Base-by-base conservation (phyloP, 768 basidiomycete genomes). In the Boletus patriciae region DNA sequence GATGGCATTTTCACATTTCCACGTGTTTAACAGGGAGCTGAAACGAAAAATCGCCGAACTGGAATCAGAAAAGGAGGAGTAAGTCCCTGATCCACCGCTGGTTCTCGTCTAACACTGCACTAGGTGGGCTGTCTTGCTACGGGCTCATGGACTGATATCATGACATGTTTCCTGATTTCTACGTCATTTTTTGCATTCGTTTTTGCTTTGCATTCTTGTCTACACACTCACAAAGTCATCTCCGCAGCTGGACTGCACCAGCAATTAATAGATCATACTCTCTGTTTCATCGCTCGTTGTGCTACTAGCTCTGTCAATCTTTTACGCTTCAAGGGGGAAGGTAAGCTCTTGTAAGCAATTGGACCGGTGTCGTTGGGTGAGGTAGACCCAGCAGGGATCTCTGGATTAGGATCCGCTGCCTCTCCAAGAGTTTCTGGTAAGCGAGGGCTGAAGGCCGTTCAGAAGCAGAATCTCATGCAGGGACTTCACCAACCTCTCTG, bases 21-120 rank as follows among this genome's bases (percentile, higher is more conserved):
- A 64, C 6, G 34, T 31, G 6, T 49, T 55, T 41, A 12, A 19
- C 63, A 92, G 91, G 44, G 79, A 84, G 71, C 72, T 93, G 34
- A 90, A 86, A 70, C 82, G 84, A 58, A 83, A 80, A 57, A 66
- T 94, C 50, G 80, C 83, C 41, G 88, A 92, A 70, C 68, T 80
- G 34, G 88, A 92, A 70, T 73, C 85, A 63, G 86, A 93, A 70
- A 82, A 83, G 56, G 88, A 92, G 71, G 88, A 93, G 90, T 94
- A 68, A 64, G 88, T 79, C 13, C 7, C 40, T 21, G 43, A 33
- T 33, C 49, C 40, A 33, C 34, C n/a, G 41, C 13, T 36, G 6
- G 13, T 48, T 31, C 48, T 31, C 8, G 6, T 21, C 59, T 70
- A 38, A 71, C 55, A 12, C 45, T 47, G 25, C 36, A 59, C 52